Evolutionary conservation across 2,329 filamentous ascomycete genomes (phyloP), one percentile per base, ranked within the genome.

Genomic region (Ophiostoma perfectum): DNA sequence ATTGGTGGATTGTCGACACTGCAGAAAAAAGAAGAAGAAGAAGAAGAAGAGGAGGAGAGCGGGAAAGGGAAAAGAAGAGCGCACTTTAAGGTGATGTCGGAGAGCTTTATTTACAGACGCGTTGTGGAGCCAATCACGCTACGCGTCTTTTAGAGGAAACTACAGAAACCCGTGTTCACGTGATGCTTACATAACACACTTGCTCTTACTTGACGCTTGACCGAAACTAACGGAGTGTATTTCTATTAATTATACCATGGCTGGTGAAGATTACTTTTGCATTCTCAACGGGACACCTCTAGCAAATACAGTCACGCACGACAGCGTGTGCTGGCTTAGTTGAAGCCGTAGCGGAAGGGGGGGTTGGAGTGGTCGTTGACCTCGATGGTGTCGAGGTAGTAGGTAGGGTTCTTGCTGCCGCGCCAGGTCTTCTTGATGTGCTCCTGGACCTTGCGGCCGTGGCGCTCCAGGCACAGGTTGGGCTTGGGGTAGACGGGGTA

Each of bases 361-460:
- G 74, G 74, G 70, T 76, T 73, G 44, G 73, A 62, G n/a, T 72
- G 72, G 38, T 76, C 75, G 11, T 74, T 73, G 62, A 73, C 67
- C 74, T 75, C 73, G 16, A 76, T 72, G 39, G 68, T 72, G 70
- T 74, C 71, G 44, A 66, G 36, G 71, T 76, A 76, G 68, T 76
- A 76, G 44, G 63, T 67, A 11, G 74, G 72, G 67, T 69, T 71
- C 65, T 69, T 63, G 70, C 70, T 75, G 67, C 68, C 65, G 60
- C 67, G 65, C 75, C 75, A 76, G 42, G 42, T 67, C 42, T 68
- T 42, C 68, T 68, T 69, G 70, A 76, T 71, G 44, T 65, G 60
- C 36, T 72, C 68, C 44, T 70, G 69, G 45, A 75, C 73, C 12
- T 66, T 64, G 69, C 74, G 73, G 66, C 73, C 71, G 68, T 72